Percentiles rank a stretch among this genome's conserved stretches.
Evolutionary conservation across 805 yeast species (phyloP).

Genomic region (Metschnikowia sp.): DNA sequence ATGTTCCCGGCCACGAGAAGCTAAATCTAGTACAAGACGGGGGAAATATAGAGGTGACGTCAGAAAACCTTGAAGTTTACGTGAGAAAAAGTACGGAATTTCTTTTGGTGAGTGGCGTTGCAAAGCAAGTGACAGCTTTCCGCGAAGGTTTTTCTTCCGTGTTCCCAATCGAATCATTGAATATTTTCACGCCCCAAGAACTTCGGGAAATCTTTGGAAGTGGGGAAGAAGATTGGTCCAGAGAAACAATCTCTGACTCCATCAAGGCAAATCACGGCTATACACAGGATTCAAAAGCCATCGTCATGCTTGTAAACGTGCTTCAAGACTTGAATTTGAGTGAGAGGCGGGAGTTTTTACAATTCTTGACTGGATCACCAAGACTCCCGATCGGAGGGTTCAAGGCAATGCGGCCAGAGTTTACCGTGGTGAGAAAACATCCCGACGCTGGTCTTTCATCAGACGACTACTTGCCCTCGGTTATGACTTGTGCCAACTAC

Average conservation of each 20-base stretch:
- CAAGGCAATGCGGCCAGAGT: constrained; percentile 70
- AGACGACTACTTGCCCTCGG: constrained; percentile 89
- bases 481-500: constrained; percentile 97
- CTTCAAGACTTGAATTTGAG: constrained; percentile 50
- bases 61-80: constrained; percentile 55
- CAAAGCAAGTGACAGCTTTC: constrained; percentile 63
- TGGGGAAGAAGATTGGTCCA: constrained; percentile 84
- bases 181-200: constrained; percentile 73
- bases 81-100: constrained; percentile 54
- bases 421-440: constrained; percentile 83
- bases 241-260: constrained; percentile 52
- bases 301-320: constrained; percentile 58
- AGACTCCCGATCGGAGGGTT: constrained; percentile 93
- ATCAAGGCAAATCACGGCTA: constrained; percentile 91
- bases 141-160: constrained; percentile 78
- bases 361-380: constrained; percentile 91
- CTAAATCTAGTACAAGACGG: constrained; percentile 62
- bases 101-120: constrained; percentile 61
- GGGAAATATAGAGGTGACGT: constrained; percentile 42
- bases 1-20: constrained; percentile 72
- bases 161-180: constrained; percentile 71
- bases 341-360: constrained; percentile 72
- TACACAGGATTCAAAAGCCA: constrained; percentile 60
- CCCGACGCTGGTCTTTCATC: constrained; percentile 66
- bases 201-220: constrained; percentile 69